Base-by-base conservation (phyloP, 495 filamentous ascomycete genomes). In the Neurospora intermedia region DNA sequence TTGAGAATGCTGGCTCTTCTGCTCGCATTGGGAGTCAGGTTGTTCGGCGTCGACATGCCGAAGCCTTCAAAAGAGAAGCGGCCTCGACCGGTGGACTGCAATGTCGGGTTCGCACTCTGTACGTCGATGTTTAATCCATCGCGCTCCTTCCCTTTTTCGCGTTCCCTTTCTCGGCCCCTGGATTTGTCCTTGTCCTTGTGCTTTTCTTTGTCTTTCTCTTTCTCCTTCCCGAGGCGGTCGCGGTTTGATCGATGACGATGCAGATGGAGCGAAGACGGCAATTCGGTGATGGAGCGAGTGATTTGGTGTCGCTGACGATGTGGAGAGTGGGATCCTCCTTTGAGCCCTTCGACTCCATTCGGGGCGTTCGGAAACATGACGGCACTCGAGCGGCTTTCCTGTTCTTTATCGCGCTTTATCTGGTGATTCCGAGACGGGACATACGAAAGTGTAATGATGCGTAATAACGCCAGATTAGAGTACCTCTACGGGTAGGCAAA, bases 281-380 rank as follows among this genome's bases (percentile, higher is more conserved):
- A 76, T 73, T 88, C 85, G 69, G 82, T 82, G 69, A 86, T 84
- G 43, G 85, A 87, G 13, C 84, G 83, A 70, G 80, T 82, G 62
- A 86, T 80, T 72, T 84, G 82, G 73, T 88, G 86, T 62, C 82
- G 81, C 48, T 84, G 82, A 66, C 81, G 83, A 39, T 81, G 78
- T 69, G 83, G 80, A 66, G 54, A 31, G 54, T 66, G 54, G 35
- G 83, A 81, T 69, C 79, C 76, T 23, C 78, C 69, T 69, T 77
- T 80, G 23, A 75, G 31, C 46, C 69, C 69, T 35, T 81, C 80
- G 71, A 69, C 75, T 74, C 81, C 81, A 80, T 83, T 81, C 71
- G 77, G 78, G 75, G 81, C 23, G 35, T 38, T 38, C 54, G 54
- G 27, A 66, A 15, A 31, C 54, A 66, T 66, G 27, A 66, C 54